phyloP scores from a whole-genome alignment of 2,329 filamentous ascomycete genomes.

The Clathrospora elynae region DNA sequence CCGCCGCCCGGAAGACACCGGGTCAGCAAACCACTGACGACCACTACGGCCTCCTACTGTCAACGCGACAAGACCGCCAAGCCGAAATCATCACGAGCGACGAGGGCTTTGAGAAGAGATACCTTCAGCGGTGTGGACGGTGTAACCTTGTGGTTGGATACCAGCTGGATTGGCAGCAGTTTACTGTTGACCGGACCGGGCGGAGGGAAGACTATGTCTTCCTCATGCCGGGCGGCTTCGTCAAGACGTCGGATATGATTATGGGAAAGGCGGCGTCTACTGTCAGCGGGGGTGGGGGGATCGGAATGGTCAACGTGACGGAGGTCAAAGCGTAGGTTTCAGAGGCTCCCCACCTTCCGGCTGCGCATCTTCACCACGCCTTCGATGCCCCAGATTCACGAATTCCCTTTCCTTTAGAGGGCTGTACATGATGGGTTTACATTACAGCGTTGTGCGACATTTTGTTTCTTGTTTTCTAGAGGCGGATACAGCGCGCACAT shows the following conservation, averaged over 20 bases:
- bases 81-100: slow-evolving; percentile 59
- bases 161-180: slow-evolving; percentile 62
- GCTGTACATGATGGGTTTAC: not conserved
- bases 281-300: slow-evolving; percentile 12
- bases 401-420: not conserved
- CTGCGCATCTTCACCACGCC: not conserved
- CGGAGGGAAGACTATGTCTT: slow-evolving; percentile 60
- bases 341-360: slow-evolving; percentile 7
- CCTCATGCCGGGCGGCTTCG: slow-evolving; percentile 63
- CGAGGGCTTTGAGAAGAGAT: slow-evolving; percentile 71
- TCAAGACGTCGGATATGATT: slow-evolving; percentile 63
- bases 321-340: slow-evolving; percentile 31
- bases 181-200: slow-evolving; percentile 36
- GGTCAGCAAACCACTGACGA: slow-evolving; percentile 20
- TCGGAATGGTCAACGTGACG: slow-evolving; percentile 23
- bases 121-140: slow-evolving; percentile 62
- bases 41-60: slow-evolving; percentile 59
- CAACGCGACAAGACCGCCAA: slow-evolving; percentile 55
- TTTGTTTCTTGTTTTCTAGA: slow-evolving; percentile 7
- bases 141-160: slow-evolving; percentile 68
- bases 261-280: slow-evolving; percentile 40
- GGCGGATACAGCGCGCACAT: too few relatives aligned
- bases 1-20: slow-evolving; percentile 19
- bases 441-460: not conserved
- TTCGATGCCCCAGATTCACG: not conserved